These are phyloP conservation scores for Backusella psychrophila DNA, from an alignment of 192 early-diverging fungal genomes.

Conservation along the genomic window DNA sequence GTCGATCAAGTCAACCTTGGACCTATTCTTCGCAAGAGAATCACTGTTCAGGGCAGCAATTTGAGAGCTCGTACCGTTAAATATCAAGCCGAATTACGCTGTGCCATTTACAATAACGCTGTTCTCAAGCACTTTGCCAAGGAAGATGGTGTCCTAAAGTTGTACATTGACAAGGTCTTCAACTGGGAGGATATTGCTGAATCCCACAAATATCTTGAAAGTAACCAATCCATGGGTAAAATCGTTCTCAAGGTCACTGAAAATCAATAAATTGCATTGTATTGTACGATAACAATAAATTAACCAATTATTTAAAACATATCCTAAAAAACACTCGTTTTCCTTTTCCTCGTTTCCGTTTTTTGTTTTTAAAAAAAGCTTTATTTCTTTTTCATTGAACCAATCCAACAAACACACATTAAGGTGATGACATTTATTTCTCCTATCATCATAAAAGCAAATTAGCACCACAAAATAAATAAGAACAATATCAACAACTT, in stretches of 20 bases:
- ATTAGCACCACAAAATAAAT: not conserved
- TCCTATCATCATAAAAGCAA: conserved; percentile 14
- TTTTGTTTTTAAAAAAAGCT: not conserved
- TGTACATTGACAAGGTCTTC: conserved; percentile 59
- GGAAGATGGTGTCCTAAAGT: conserved; percentile 35
- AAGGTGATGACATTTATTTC: conserved; percentile 21
- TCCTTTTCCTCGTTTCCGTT: not conserved
- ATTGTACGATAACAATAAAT: conserved; percentile 1
- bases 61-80: conserved; percentile 61
- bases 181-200: conserved; percentile 65
- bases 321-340: not conserved
- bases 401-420: conserved; percentile 15
- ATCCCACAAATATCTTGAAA: conserved; percentile 67
- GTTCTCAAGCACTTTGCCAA: conserved; percentile 46
- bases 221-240: conserved; percentile 63
- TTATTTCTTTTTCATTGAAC: conserved; percentile 15
- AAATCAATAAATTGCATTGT: not conserved
- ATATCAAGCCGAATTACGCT: conserved; percentile 59
- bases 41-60: conserved; percentile 64
- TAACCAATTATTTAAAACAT: not conserved
- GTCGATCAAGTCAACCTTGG: conserved; percentile 47
- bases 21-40: conserved; percentile 59
- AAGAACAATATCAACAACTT: not conserved
- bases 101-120: conserved; percentile 50
- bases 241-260: conserved; percentile 45